Percentiles rank a stretch among this genome's conserved stretches.
Evolutionary conservation across 2,329 filamentous ascomycete species (phyloP).

Genomic region (Esteya vermicola): DNA sequence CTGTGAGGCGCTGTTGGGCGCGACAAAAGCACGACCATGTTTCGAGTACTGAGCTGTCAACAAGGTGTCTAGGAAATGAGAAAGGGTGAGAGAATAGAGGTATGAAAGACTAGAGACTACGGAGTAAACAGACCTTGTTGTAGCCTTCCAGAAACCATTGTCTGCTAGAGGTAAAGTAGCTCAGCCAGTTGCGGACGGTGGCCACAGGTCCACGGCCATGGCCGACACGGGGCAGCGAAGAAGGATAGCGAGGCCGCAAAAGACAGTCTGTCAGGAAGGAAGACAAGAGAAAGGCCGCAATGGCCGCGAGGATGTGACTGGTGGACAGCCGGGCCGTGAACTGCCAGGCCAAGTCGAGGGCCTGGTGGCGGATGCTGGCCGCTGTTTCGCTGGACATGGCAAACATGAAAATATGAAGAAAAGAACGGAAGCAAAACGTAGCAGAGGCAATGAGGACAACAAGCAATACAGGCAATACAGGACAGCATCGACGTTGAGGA

Average conservation of each 20-base stretch:
- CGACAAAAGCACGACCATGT: conserved; percentile 24
- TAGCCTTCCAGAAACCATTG: conserved; percentile 29
- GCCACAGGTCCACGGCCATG: conserved; percentile 21
- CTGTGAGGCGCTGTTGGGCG: conserved; percentile 24
- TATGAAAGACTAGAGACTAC: too few species aligned
- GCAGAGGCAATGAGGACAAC: too few species aligned
- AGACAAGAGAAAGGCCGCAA: conserved; percentile 16
- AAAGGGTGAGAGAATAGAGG: not conserved
- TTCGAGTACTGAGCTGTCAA: conserved; percentile 22
- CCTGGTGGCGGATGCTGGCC: too few species aligned
- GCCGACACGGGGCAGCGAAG: conserved; percentile 25
- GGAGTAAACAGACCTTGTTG: conserved; percentile 22
- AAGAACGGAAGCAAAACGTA: not conserved
- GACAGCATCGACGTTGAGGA: too few species aligned
- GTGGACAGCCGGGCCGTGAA: not conserved
- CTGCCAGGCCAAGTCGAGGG: not conserved
- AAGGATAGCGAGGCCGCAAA: conserved; percentile 23
- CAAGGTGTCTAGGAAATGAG: not conserved
- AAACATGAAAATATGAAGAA: not conserved
- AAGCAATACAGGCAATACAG: too few species aligned
- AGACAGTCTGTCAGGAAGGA: conserved; percentile 25
- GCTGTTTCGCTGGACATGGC: too few species aligned
- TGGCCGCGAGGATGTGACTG: not conserved
- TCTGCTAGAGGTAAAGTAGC: conserved; percentile 22
- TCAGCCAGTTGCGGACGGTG: conserved; percentile 23